These are phyloP conservation scores for Taphrina pruni DNA, from an alignment of 1,139 yeast genomes.

Conservation along the genomic window DNA sequence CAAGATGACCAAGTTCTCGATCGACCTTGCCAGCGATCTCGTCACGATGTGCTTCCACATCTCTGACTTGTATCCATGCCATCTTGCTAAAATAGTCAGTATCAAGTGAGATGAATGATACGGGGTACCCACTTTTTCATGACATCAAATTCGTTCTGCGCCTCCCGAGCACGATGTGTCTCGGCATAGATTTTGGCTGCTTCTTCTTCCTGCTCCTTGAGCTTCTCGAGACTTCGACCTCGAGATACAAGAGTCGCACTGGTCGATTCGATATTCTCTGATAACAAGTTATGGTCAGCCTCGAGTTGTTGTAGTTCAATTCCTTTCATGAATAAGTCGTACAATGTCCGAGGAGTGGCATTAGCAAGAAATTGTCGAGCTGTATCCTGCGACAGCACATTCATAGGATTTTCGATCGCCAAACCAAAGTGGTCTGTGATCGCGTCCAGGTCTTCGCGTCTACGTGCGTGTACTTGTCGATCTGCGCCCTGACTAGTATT, in stretches of 20 bases:
- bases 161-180: conserved; percentile 50
- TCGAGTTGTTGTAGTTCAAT: conserved; percentile 64
- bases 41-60: conserved; percentile 56
- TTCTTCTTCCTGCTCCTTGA: conserved; percentile 45
- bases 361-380: conserved; percentile 88
- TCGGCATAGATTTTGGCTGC: conserved; percentile 51
- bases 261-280: conserved; percentile 47
- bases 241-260: conserved; percentile 32
- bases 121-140: conserved; percentile 42
- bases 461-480: conserved; percentile 62
- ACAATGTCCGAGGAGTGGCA: conserved; percentile 73
- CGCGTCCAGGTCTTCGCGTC: conserved; percentile 70
- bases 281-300: conserved; percentile 52
- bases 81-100: conserved; percentile 30
- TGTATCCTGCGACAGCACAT: conserved; percentile 89
- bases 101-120: conserved; percentile 1
- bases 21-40: conserved; percentile 13
- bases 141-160: conserved; percentile 37
- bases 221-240: conserved; percentile 26
- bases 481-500: conserved; percentile 56
- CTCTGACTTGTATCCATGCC: conserved; percentile 42
- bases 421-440: conserved; percentile 75
- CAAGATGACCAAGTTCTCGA: conserved; percentile 6
- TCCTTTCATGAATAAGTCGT: conserved; percentile 76
- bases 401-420: conserved; percentile 88